These are phyloP conservation scores for Aegilops sharonensis DNA, from an alignment of 176 grass and related monocot genomes.

Conservation along the genomic window DNA sequence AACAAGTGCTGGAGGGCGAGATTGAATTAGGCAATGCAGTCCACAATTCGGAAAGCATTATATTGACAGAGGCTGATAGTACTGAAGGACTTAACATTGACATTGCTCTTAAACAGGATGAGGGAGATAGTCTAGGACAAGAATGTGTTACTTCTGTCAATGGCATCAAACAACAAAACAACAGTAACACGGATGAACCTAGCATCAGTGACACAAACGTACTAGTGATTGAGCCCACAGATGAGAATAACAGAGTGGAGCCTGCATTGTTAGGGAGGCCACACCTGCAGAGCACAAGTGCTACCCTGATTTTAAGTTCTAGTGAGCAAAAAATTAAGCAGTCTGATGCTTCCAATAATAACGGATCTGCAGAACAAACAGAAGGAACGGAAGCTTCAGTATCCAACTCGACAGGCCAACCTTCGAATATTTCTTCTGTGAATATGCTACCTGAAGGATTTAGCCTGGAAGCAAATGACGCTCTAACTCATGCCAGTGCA, in stretches of 20 bases:
- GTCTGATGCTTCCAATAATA: conserved; percentile 12
- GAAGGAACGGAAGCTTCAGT: conserved; percentile 16
- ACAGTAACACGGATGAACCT: neutral
- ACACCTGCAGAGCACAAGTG: neutral
- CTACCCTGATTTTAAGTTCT: conserved; percentile 17
- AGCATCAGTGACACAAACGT: neutral
- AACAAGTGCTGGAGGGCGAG: conserved; percentile 26
- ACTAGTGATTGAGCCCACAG: conserved; percentile 5
- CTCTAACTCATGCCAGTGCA: conserved; percentile 13
- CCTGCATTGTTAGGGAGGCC: conserved; percentile 20
- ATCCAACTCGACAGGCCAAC: conserved; percentile 13
- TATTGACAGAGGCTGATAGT: conserved; percentile 5
- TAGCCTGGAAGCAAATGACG: neutral
- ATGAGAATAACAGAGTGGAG: conserved; percentile 21
- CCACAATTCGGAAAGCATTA: conserved; percentile 27
- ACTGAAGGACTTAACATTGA: neutral
- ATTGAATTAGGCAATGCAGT: conserved; percentile 26
- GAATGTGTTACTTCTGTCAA: conserved; percentile 29
- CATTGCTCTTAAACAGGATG: conserved; percentile 17
- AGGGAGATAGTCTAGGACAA: conserved; percentile 11
- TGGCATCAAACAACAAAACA: conserved; percentile 29
- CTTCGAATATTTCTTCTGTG: conserved; percentile 24
- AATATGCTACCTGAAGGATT: conserved; percentile 29
- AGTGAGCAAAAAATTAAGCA: conserved; percentile 10
- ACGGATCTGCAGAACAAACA: conserved; percentile 2